phyloP scores from a whole-genome alignment of 106 monocot species.

The Vanilla planifolia region DNA sequence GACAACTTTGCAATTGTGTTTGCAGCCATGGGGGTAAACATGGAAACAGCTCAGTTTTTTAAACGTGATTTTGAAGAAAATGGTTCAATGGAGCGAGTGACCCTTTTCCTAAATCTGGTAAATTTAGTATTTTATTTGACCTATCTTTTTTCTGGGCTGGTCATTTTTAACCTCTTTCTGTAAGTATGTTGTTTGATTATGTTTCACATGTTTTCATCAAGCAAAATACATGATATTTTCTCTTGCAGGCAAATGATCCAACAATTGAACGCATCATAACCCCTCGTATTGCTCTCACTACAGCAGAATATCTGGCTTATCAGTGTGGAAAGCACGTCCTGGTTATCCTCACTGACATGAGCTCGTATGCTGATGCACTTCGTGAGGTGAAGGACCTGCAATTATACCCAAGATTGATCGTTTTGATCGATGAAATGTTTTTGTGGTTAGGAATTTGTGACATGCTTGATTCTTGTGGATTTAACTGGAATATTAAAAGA shows the following conservation, averaged over 20 bases:
- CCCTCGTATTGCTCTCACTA: slow-evolving; percentile 95
- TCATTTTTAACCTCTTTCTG: no score
- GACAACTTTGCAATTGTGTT: slow-evolving; percentile 99
- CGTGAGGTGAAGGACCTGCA: slow-evolving; percentile 69
- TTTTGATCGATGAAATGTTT: no score
- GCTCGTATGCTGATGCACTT: slow-evolving; percentile 98
- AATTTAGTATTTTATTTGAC: background rate
- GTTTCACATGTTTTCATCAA: slow-evolving; percentile 1
- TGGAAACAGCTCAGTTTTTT: slow-evolving; percentile 99
- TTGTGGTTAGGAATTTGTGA: no score
- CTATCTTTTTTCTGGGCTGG: background rate
- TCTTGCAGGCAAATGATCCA: slow-evolving; percentile 95
- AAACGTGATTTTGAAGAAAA: slow-evolving; percentile 99
- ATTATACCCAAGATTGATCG: no score
- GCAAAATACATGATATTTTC: background rate
- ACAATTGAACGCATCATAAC: slow-evolving; percentile 97
- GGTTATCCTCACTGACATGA: slow-evolving; percentile 97
- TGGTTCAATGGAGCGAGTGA: slow-evolving; percentile 99
- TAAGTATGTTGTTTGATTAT: background rate
- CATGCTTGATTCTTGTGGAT: no score
- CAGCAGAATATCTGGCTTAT: slow-evolving; percentile 97
- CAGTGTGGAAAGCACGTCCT: slow-evolving; percentile 98
- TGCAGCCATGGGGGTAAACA: slow-evolving; percentile 99
- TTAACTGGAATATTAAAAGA: no score
- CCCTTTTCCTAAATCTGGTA: slow-evolving; percentile 97